Evolutionary conservation across 371 early-diverging fungal species (phyloP).

Genomic region (Syncephalastrum contaminatum): DNA sequence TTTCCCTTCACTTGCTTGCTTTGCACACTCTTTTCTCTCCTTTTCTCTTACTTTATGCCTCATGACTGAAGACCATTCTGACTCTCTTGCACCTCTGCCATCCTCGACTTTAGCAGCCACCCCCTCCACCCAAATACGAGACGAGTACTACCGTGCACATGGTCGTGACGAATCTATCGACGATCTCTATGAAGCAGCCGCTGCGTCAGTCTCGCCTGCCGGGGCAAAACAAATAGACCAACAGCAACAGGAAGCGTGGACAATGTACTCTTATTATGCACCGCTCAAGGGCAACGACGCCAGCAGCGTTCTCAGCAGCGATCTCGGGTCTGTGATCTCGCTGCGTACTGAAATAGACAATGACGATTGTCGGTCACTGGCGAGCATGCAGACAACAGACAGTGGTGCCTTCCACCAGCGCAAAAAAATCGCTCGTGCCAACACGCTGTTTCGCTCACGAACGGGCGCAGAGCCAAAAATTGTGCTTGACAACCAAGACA

Average conservation of each 20-base stretch:
- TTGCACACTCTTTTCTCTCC: neutral
- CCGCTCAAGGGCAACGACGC: constrained; percentile 22
- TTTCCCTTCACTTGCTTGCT: constrained; percentile 4
- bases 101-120: constrained; percentile 8
- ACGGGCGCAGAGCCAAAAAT: constrained; percentile 32
- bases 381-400: constrained; percentile 19
- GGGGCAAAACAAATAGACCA: constrained; percentile 3
- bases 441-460: constrained; percentile 26
- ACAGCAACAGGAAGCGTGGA: constrained; percentile 17
- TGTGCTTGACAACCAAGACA: constrained; percentile 21
- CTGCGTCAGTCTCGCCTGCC: constrained; percentile 1
- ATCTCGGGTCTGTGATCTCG: constrained; percentile 23
- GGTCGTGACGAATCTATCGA: constrained; percentile 10
- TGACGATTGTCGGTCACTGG: constrained; percentile 15
- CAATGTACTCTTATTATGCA: constrained; percentile 19
- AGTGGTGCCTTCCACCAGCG: constrained; percentile 5
- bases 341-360: constrained; percentile 23
- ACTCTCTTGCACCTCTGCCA: neutral
- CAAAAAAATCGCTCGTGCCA: constrained; percentile 13
- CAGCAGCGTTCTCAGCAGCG: constrained; percentile 15
- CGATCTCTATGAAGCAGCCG: neutral
- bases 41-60: constrained; percentile 3
- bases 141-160: constrained; percentile 36
- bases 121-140: constrained; percentile 41
- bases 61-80: neutral